Base-by-base conservation (phyloP, 1,284 basidiomycete genomes). In the Pterulicium gracile region DNA sequence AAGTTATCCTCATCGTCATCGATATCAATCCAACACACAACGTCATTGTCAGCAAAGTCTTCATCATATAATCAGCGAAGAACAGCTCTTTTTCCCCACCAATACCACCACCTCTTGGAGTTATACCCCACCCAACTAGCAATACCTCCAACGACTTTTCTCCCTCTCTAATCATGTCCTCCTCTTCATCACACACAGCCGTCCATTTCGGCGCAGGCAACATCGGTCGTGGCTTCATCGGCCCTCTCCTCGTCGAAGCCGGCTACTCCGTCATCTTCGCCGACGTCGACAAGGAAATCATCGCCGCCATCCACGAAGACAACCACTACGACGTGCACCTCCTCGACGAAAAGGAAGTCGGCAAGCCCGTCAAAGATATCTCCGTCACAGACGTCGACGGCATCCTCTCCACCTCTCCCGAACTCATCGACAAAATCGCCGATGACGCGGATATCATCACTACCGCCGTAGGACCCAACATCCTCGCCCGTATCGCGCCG, bases 221-320 rank as follows among this genome's bases (percentile, higher is more conserved):
- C 55, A 67, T 69, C 34, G 67, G 67, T 3, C 61, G 66, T 12
- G 67, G 67, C 4, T 67, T 69, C 54, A 67, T 69, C 42, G 66
- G 62, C 1, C 65, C 67, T 13, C 57, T 68, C 3, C 63, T 69
- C 24, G 55, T 56, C 15, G 52, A 63, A 24, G 64, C 66, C 1
- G 64, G 64, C 24, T 67, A 65, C 51, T 63, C 64, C 50, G 64
- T 69, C 50, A 52, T 55, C 19, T 60, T 60, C 47, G 50, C 54
- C 19, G 58, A 60, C 42, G 54, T 60, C 12, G 50, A 56, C 40
- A 51, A 56, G 22, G 40, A 43, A 3, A 51, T 58, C 42, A 55
- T 60, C 42, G 45, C 58, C 41, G 50, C 50, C 15, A 50, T 60
- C 36, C 57, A 60, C 43, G 46, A 55, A 21, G 50, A 54, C 34